These are phyloP conservation scores for Bidens hawaiensis DNA, from an alignment of 140 eudicot genomes.

Conservation along the genomic window DNA sequence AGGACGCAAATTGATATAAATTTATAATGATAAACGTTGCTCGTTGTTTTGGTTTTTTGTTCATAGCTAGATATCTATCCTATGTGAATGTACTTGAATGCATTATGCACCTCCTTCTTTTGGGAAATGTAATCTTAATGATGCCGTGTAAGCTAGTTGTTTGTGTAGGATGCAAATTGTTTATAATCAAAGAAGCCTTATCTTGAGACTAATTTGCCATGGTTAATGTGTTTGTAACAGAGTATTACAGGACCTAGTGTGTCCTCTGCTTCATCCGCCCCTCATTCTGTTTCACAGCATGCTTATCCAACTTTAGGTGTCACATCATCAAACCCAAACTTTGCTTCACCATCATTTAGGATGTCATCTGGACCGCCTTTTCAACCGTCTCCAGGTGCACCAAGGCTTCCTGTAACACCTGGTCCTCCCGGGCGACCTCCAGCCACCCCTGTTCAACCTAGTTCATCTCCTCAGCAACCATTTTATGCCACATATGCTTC, in stretches of 20 bases:
- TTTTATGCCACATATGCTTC: slow-evolving; percentile 40
- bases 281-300: slow-evolving; percentile 49
- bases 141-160: slow-evolving; percentile 2
- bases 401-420: slow-evolving; percentile 29
- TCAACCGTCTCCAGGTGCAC: slow-evolving; percentile 54
- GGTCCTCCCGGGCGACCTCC: slow-evolving; percentile 51
- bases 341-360: slow-evolving; percentile 32
- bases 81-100: neutral
- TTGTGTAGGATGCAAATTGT: slow-evolving; percentile 2
- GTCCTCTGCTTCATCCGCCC: slow-evolving; percentile 31
- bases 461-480: slow-evolving; percentile 47
- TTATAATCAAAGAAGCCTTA: neutral
- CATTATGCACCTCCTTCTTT: neutral
- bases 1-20: slow-evolving; percentile 2
- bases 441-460: slow-evolving; percentile 29
- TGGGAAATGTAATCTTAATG: neutral
- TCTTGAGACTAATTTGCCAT: slow-evolving; percentile 8
- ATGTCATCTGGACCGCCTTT: slow-evolving; percentile 50
- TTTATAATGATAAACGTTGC: neutral
- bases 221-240: slow-evolving; percentile 34
- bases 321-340: slow-evolving; percentile 31
- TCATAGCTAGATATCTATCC: neutral
- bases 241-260: slow-evolving; percentile 33
- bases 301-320: slow-evolving; percentile 36
- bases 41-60: neutral